Base-by-base conservation (phyloP, 1,139 yeast species). In the Arxiozyma telluris region DNA sequence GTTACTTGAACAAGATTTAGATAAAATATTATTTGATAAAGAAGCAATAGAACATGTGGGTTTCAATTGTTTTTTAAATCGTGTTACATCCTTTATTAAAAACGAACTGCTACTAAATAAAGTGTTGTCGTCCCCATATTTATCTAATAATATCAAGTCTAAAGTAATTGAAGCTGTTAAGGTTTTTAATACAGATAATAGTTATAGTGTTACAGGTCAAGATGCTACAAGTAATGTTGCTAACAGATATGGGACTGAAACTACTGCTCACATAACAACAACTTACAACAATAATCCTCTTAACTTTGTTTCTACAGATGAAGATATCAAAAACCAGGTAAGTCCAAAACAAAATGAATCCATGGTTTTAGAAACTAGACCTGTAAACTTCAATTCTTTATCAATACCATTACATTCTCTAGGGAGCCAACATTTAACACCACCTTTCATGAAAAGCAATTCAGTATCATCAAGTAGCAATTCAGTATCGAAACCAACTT, bases 11-110 rank as follows among this genome's bases (percentile, higher is more conserved):
- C 55, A 59, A 42, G 63, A 62, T 39, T 43, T 62, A 30, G 53
- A 56, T 27, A 55, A 55, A 22, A 59, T 60, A 18, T 46, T 63
- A n/a, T 61, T 61, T 39, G 58, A 59, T 41, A 53, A 53, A 15
- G 56, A 57, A 22, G 53, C 61, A 15, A 49, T 53, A 18, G 56
- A 56, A 20, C 61, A 55, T 53, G 51, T 54, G 18, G 67, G 66
- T 0, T 63, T 53, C 47, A 62, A 59, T 49, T 57, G 50, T 46
- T 48, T 63, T 25, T 50, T 62, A 38, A 50, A 55, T 18, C 47
- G 59, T 20, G 55, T 61, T 30, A 47, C 55, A 6, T 50, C 50
- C 1, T 54, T 57, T 41, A 45, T 61, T 18, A 57, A 57, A 38
- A 55, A 59, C 34, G 58, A 59, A 18, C 44, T 60, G n/a, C 57